A percentile compares a stretch with the other conserved stretches of the same genome.
These are phyloP conservation scores for Talaromyces sp. DNA, from an alignment of 2,329 filamentous ascomycete genomes.

Conservation along the genomic window DNA sequence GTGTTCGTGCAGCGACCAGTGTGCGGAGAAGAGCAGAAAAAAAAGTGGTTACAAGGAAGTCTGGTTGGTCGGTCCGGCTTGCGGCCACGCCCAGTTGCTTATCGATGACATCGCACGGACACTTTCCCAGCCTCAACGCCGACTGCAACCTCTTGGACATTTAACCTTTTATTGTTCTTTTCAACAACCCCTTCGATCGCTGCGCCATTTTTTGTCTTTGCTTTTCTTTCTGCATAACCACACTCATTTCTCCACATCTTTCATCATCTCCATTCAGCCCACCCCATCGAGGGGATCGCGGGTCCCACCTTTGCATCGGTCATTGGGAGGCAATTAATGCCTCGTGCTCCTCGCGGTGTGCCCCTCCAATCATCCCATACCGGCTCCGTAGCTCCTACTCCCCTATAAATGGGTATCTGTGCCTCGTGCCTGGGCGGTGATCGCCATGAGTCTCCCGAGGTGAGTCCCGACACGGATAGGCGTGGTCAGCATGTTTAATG, in stretches of 20 bases:
- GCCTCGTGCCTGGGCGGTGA: constrained; percentile 46
- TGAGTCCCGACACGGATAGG: constrained; percentile 11
- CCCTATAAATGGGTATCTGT: constrained; percentile 47
- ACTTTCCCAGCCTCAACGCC: constrained; percentile 16
- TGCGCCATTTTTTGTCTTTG: constrained; percentile 10
- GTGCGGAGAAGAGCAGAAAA: neutral
- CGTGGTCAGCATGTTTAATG: constrained; percentile 9
- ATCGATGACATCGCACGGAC: constrained; percentile 30
- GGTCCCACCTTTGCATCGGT: constrained; percentile 13
- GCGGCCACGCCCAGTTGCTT: constrained; percentile 24
- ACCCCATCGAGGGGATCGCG: constrained; percentile 3
- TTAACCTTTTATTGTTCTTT: constrained; percentile 5
- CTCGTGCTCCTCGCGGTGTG: constrained; percentile 22
- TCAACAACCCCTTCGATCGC: constrained; percentile 1
- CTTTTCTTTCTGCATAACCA: constrained; percentile 11
- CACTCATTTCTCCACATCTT: constrained; percentile 17
- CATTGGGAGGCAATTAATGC: constrained; percentile 23
- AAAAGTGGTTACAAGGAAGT: no score
- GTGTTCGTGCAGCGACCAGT: neutral
- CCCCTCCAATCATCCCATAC: constrained; percentile 5
- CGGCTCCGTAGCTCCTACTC: constrained; percentile 3
- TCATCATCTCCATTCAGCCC: neutral
- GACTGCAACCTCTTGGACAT: constrained; percentile 1
- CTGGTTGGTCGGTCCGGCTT: no score
- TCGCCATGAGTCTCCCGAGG: constrained; percentile 44